Evolutionary conservation across 768 basidiomycete genomes (phyloP), one percentile per base, ranked within the genome.

Genomic region (Tulasnella sp.): DNA sequence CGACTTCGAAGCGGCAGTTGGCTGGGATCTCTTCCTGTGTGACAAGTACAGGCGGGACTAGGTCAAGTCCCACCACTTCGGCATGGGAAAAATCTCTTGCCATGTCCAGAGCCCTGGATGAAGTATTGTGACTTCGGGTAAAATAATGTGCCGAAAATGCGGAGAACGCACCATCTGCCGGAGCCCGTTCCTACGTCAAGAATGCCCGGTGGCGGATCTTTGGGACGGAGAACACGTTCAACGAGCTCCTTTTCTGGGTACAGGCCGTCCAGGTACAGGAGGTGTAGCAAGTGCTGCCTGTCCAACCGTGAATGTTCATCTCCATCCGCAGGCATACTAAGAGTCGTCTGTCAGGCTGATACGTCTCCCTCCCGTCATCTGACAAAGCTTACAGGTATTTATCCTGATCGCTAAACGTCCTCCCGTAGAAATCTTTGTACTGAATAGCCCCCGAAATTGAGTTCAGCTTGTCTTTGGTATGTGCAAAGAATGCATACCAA

Each of bases 61-160:
- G 68, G 68, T 78, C 78, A 19, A 78, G n/a, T 15, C 78, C 76
- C 14, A 78, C 22, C 15, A 78, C 78, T 25, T 78, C 78, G 22
- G 75, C 78, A 49, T 77, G 71, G 9, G 78, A 67, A 37, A 77
- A 78, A 14, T 77, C 22, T 29, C 38, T 38, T 3, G 76, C 78
- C 76, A 78, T 78, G 11, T 76, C 58, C 11, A 77, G 68, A 37
- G 78, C 76, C 76, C 76, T 77, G 38, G 15, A 25, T 17, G 15
- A 39, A 15, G 45, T 31, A 17, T 5, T 39, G 0, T 39, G 5
- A 9, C 2, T 37, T 15, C 42, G 9, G 19, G 37, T 19, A n/a
- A 37, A 15, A 14, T 37, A 0, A 22, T 49, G 0, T 19, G 19
- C 11, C n/a, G 19, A n/a, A 8, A n/a, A 6, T 49, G 42, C 17